Evolutionary conservation across 306 rosid species (phyloP), one percentile per base, ranked within the genome.

Genomic region (Senna tora): DNA sequence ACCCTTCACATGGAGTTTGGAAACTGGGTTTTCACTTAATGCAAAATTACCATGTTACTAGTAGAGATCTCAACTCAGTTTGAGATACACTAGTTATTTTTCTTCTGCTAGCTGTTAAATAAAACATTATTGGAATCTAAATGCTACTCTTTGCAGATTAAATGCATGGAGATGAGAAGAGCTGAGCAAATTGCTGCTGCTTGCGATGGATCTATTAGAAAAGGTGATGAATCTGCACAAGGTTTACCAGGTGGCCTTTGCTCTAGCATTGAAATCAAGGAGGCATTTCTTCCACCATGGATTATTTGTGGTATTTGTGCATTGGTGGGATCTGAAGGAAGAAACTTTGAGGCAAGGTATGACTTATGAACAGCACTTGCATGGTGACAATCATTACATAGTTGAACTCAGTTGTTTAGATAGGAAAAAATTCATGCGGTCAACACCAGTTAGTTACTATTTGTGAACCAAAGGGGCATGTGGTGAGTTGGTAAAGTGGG

Each of bases 281-380:
- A 86, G 80, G 49, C 90, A 61, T 67, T 85, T 80, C 80, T 93
- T 79, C 97, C 98, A 34, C 97, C 97, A 15, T 93, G 98, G 98
- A 77, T 87, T 78, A 79, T 90, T 65, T 52, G 80, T 71, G 76
- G 86, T 52, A 16, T 86, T 46, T 89, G 96, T 67, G 79, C 88
- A 43, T 51, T 81, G 46, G 57, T 93, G 84, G 65, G 89, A 6
- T 88, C 96, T 7, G 86, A 84, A 82, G 93, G 88, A 74, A 85
- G 57, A 83, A 89, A 83, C 87, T 93, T 90, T 12, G 98, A 87
- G 69, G 92, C 98, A 45, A 90, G 97, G 98, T 93, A 88, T 21
- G n/a, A n/a, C n/a, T n/a, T n/a, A n/a, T n/a, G 79, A n/a, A 25
- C 59, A 64, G 38, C 22, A 8, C 74, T 75, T 65, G 33, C 53